phyloP scores from a whole-genome alignment of 768 basidiomycete species.

The Russula foetens region DNA sequence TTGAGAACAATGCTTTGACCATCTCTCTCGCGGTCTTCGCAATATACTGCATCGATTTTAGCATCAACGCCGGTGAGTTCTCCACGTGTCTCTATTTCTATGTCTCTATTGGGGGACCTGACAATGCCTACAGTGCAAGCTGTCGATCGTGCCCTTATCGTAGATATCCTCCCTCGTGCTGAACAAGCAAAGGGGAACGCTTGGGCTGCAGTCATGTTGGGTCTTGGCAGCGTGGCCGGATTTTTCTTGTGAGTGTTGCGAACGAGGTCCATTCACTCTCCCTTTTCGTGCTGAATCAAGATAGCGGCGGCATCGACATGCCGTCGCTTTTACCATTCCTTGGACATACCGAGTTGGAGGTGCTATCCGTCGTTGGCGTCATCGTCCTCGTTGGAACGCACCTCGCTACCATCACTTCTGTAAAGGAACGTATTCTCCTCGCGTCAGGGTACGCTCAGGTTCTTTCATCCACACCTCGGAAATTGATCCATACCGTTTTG shows the following conservation, averaged over 20 bases:
- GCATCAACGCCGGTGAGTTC: constrained; percentile 43
- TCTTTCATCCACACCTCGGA: background rate
- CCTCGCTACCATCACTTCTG: constrained; percentile 45
- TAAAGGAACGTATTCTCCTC: constrained; percentile 71
- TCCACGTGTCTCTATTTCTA: background rate
- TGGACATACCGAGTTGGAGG: constrained; percentile 73
- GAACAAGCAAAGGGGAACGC: constrained; percentile 84
- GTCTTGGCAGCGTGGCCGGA: constrained; percentile 75
- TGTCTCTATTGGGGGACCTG: constrained; percentile 30
- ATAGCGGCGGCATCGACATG: constrained; percentile 76
- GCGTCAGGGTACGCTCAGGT: constrained; percentile 27
- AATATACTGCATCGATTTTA: constrained; percentile 63
- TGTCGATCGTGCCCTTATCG: constrained; percentile 82
- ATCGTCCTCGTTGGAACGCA: constrained; percentile 62
- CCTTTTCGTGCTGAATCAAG: background rate
- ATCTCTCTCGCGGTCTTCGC: constrained; percentile 69
- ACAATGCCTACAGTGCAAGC: constrained; percentile 55
- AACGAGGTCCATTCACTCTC: background rate
- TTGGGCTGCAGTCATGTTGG: constrained; percentile 93
- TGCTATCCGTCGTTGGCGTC: constrained; percentile 68
- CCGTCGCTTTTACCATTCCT: constrained; percentile 61
- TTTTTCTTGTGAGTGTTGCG: constrained; percentile 68
- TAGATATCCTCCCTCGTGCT: constrained; percentile 70
- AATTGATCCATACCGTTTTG: background rate
- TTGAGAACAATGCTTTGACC: constrained; percentile 57